phyloP scores from a whole-genome alignment of 2,329 filamentous ascomycete genomes.

The Reticulascus tulasneorum region DNA sequence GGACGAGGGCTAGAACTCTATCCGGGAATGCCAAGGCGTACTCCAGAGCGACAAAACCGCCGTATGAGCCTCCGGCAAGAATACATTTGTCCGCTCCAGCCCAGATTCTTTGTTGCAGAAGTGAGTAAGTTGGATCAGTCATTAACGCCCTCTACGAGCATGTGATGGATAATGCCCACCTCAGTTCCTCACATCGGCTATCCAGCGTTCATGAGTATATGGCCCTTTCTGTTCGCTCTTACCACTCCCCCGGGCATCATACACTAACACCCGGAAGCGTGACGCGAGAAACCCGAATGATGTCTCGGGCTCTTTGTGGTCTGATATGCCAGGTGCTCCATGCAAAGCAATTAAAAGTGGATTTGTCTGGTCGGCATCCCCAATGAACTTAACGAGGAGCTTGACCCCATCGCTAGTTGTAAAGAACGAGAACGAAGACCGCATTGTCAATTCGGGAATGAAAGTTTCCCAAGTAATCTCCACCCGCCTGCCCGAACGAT shows the following conservation, averaged over 20 bases:
- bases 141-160: too few relatives aligned
- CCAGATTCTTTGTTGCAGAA: conserved; percentile 12
- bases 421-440: too few relatives aligned
- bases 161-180: conserved; percentile 8
- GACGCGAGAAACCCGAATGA: conserved; percentile 17
- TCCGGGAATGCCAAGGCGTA: conserved; percentile 18
- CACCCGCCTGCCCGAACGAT: too few relatives aligned
- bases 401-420: conserved; percentile 19
- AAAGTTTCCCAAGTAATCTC: too few relatives aligned
- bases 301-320: conserved; percentile 14
- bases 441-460: too few relatives aligned
- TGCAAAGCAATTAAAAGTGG: conserved; percentile 19
- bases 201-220: conserved; percentile 19
- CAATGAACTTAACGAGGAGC: conserved; percentile 15
- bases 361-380: conserved; percentile 11
- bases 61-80: conserved; percentile 20
- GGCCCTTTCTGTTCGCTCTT: conserved; percentile 17
- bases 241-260: conserved; percentile 20
- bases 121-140: neutral
- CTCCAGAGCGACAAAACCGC: conserved; percentile 17
- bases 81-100: conserved; percentile 16
- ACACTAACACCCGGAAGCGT: conserved; percentile 18
- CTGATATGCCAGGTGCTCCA: conserved; percentile 18
- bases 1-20: conserved; percentile 16
- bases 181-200: conserved; percentile 21